phyloP scores from a whole-genome alignment of 2,329 filamentous ascomycete genomes.

The Periconia macrospinosa region DNA sequence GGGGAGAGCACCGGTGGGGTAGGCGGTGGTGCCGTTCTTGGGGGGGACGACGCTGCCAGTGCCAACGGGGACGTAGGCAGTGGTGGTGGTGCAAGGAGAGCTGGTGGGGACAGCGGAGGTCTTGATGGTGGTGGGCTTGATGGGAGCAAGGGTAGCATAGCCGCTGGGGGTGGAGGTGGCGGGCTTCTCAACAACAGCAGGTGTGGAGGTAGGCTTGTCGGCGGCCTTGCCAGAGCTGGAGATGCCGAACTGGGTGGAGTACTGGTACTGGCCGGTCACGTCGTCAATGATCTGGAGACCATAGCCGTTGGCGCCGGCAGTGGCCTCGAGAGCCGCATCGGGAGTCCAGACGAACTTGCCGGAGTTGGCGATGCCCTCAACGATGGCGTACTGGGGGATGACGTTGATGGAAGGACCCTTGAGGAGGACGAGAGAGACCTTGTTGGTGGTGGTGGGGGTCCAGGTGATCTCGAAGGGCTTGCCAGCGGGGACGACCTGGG shows the following conservation, averaged over 20 bases:
- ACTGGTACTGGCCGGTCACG: constrained; percentile 61
- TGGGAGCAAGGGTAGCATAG: constrained; percentile 3
- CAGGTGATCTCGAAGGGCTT: constrained; percentile 62
- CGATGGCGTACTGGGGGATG: constrained; percentile 52
- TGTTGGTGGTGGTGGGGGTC: constrained; percentile 52
- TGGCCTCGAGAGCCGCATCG: constrained; percentile 47
- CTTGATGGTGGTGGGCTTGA: constrained; percentile 13
- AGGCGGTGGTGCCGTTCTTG: constrained; percentile 33
- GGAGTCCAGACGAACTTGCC: constrained; percentile 61
- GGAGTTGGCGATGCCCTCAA: constrained; percentile 57
- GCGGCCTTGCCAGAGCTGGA: constrained; percentile 3
- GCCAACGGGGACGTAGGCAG: constrained; percentile 16
- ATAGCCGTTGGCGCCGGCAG: constrained; percentile 54
- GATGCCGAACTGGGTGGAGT: constrained; percentile 64
- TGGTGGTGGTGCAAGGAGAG: constrained; percentile 11
- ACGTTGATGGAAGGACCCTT: constrained; percentile 61
- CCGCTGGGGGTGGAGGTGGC: constrained; percentile 14
- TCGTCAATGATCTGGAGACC: constrained; percentile 65
- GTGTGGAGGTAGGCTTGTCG: constrained; percentile 23
- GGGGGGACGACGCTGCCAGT: constrained; percentile 29
- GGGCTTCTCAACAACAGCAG: constrained; percentile 19
- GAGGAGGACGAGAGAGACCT: constrained; percentile 62
- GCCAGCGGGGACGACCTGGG: constrained; percentile 56
- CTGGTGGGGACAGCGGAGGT: neutral
- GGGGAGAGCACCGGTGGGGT: constrained; percentile 20